Base-by-base conservation (phyloP, 179 eudicot species). In the Beta macrorhiza region DNA sequence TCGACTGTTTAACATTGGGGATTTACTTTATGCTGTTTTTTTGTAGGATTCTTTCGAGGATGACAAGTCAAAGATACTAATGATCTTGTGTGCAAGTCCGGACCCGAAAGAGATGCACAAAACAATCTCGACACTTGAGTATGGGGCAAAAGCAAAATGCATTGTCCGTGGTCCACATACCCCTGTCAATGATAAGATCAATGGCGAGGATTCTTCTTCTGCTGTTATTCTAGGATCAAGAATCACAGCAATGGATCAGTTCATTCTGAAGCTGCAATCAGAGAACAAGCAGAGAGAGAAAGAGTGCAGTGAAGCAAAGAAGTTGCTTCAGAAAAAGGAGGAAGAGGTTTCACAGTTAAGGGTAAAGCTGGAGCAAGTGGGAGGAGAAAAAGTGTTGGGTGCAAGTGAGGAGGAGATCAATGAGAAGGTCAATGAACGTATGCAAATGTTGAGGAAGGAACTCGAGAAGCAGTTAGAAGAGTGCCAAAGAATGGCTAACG, bases 61-160 rank as follows among this genome's bases (percentile, higher is more conserved):
- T 71, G 95, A 94, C 71, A 92, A 92, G 83, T 96, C 98, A 4
- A 96, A 96, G 86, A 94, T 96, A 61, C 83, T 94, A 85, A 96
- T 96, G 99, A 90, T 96, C 75, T 69, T 96, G 67, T 96, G 99
- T 69, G 93, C 97, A 44, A 92, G 93, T 88, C 99, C 99, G 0
- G 99, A 94, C 83, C 96, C 97, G 9, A 96, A 90, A 83, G 99
- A 96, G 83, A 85, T 92, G 86, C 99, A 96, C 83, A 96, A 96
- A 79, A 94, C 98, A 8, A 90, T 96, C 32, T 87, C 93, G 8
- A 94, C 98, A n/a, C 87, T 96, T 5, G 99, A 96, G 84, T 96
- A 96, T 78, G 99, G 99, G 16, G 99, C 99, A 5, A 96, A 96
- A 80, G 99, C 99, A 53, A 96, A 96, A 80, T 96, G 99, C 74